phyloP scores from a whole-genome alignment of 768 basidiomycete genomes.

The Phlebiopsis flavidoalba region DNA sequence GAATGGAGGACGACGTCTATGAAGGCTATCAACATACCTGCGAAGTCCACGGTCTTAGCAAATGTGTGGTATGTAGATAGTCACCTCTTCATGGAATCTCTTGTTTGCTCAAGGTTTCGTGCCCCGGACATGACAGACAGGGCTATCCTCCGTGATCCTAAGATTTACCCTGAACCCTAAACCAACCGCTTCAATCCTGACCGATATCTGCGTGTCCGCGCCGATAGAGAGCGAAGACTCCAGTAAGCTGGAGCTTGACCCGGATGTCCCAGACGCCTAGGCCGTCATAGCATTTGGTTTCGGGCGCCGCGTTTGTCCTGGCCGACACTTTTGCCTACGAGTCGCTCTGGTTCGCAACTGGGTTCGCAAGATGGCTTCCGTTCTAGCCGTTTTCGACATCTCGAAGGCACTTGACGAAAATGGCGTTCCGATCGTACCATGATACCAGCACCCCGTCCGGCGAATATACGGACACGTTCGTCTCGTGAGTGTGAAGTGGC shows the following conservation, averaged over 20 bases:
- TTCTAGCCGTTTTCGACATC: conserved; percentile 19
- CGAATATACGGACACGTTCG: conserved; percentile 2
- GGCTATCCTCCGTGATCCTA: conserved; percentile 36
- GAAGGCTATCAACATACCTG: conserved; percentile 27
- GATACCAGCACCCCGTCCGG: conserved; percentile 5
- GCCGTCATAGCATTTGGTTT: conserved; percentile 11
- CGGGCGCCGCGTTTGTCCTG: conserved; percentile 20
- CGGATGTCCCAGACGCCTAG: conserved; percentile 6
- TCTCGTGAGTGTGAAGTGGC: conserved; percentile 4
- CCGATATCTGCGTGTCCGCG: conserved; percentile 4
- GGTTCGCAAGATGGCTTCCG: conserved; percentile 16
- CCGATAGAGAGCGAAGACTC: not conserved
- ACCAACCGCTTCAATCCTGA: conserved; percentile 20
- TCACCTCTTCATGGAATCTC: too few species aligned
- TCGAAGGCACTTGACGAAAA: conserved; percentile 7
- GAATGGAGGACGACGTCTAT: conserved; percentile 25
- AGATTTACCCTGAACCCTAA: conserved; percentile 28
- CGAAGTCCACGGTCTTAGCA: conserved; percentile 21
- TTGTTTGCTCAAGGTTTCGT: too few species aligned
- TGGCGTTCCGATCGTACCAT: conserved; percentile 8
- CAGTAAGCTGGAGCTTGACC: conserved; percentile 7
- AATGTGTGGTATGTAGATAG: conserved; percentile 23
- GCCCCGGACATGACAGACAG: too few species aligned
- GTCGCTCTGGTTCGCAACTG: conserved; percentile 19
- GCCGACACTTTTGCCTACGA: conserved; percentile 19